Base-by-base conservation (phyloP, 2,329 filamentous ascomycete genomes). In the Fusarium humuli region DNA sequence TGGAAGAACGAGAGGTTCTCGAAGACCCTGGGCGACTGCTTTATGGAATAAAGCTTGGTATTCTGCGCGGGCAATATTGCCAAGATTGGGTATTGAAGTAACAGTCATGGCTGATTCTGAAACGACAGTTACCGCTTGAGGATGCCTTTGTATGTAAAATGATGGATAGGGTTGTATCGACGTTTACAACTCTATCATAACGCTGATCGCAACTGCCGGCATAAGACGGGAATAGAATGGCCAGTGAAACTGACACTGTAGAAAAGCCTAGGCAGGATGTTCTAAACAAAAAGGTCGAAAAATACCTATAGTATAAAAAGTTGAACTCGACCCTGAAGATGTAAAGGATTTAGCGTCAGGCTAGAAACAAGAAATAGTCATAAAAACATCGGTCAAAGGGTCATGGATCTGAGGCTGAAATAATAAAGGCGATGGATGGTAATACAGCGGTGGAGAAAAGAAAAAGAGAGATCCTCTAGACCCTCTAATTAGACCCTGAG, bases 1-100 rank as follows among this genome's bases (percentile, higher is more conserved):
- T 0, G 87, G 88, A 10, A 90, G 41, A 20, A 90, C 72, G 20
- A 90, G 79, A 4, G 86, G 87, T 44, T 78, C 79, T 32, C 81
- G 75, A 9, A 70, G 75, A 46, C 84, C 84, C 6, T 81, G 77
- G 52, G 78, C 76, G 34, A 81, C 67, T 45, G 76, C 77, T 4
- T 73, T 71, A 46, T 72, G 67, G 73, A 86, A 86, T 16, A 71
- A 47, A 11, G 71, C 66, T 45, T 78, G 80, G 71, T 84, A 83
- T 46, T 75, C 69, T 27, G 70, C 60, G 20, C 78, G 77, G 27
- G 73, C 70, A 30, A 73, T 65, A 58, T 77, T 73, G 49, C 69
- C 77, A 47, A 78, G 72, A 67, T 71, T 53, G 27, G 57, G 57
- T 45, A 62, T 20, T 6, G 47, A 42, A 46, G 52, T 46, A 46